A percentile compares a stretch with the other conserved stretches of the same genome.
Conservation (phyloP, 2,329 filamentous ascomycete species). For the Dothiorella sarmentorum region DNA sequence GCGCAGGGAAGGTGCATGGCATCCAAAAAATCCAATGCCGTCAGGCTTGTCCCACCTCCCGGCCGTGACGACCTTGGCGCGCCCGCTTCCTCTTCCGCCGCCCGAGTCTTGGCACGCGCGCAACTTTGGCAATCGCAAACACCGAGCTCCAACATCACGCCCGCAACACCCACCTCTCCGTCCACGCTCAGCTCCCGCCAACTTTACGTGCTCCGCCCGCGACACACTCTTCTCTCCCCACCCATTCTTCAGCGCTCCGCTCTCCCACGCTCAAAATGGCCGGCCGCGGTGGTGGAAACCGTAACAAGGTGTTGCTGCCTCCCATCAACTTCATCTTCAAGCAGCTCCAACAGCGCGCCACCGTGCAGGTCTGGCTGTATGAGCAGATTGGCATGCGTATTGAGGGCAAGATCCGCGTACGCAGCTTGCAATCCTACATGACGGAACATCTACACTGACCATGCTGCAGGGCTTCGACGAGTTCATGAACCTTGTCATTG, state of each 20-base stretch:
- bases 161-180: not conserved
- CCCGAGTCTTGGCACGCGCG: conserved; percentile 8
- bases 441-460: not conserved
- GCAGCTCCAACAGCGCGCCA: conserved; percentile 77
- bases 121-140: conserved; percentile 10
- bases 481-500: conserved; percentile 98
- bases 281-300: conserved; percentile 50
- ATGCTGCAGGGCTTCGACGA: conserved; percentile 82
- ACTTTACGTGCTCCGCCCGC: not conserved
- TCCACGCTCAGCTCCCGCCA: not conserved
- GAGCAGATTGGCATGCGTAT: conserved; percentile 93
- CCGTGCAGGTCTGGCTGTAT: conserved; percentile 93
- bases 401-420: conserved; percentile 90
- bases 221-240: not conserved
- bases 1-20: conserved; percentile 14
- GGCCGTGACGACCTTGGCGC: conserved; percentile 9
- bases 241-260: not conserved
- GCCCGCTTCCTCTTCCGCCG: conserved; percentile 15
- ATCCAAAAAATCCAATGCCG: conserved; percentile 17
- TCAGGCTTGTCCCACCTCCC: conserved; percentile 8
- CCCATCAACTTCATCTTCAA: conserved; percentile 92
- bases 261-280: conserved; percentile 43
- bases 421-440: not conserved
- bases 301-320: conserved; percentile 66
- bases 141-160: conserved; percentile 1